These are phyloP conservation scores for Dendrobium catenatum DNA, from an alignment of 106 monocot species.

Conservation along the genomic window DNA sequence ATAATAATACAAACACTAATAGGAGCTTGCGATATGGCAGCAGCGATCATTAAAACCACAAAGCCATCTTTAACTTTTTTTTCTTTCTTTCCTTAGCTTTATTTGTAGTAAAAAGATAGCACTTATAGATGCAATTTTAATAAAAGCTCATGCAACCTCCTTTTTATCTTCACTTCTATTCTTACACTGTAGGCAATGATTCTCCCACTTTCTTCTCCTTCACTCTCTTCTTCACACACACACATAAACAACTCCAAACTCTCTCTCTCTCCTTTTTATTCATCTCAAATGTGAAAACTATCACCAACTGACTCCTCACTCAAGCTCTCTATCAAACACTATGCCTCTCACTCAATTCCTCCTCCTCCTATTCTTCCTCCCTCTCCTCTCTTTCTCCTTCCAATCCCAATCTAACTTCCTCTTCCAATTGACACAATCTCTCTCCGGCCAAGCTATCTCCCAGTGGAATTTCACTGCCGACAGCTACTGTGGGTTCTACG, in stretches of 20 bases:
- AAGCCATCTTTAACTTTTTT: background rate
- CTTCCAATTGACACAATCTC: constrained; percentile 48
- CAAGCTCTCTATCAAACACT: background rate
- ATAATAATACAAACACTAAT: background rate
- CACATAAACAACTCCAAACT: too few relatives aligned
- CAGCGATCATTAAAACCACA: background rate
- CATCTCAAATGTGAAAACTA: too few relatives aligned
- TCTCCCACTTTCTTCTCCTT: background rate
- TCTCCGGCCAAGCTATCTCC: constrained; percentile 37
- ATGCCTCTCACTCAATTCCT: constrained; percentile 19
- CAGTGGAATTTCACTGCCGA: constrained; percentile 30
- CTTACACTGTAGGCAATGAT: background rate
- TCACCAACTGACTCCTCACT: too few relatives aligned
- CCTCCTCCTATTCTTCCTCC: constrained; percentile 11
- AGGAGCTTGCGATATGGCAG: background rate
- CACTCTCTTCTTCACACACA: too few relatives aligned
- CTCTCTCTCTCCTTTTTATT: too few relatives aligned
- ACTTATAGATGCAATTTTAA: background rate
- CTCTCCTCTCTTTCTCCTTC: background rate
- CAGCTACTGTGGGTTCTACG: constrained; percentile 40
- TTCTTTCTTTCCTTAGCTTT: too few relatives aligned
- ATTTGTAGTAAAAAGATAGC: too few relatives aligned
- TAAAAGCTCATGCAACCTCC: background rate
- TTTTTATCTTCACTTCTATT: background rate
- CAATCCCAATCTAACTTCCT: constrained; percentile 46